Base-by-base conservation (phyloP, 2,329 filamentous ascomycete species). In the Diplodia seriata region DNA sequence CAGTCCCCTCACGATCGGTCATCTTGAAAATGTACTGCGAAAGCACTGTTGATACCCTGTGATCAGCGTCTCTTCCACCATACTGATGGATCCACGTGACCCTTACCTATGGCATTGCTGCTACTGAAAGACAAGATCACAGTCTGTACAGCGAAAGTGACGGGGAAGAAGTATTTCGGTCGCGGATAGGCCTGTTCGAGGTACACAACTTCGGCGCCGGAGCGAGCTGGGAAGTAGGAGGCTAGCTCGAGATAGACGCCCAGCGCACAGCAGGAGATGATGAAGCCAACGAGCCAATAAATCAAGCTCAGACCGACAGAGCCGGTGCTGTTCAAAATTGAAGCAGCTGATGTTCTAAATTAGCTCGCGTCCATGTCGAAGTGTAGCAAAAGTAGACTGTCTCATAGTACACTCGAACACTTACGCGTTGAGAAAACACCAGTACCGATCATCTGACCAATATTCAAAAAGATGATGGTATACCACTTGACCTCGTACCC, bases 171-270 rank as follows among this genome's bases (percentile, higher is more conserved):
- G 73, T 87, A 89, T 66, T 82, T 85, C 0, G 89, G 89, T 1
- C 87, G 82, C 0, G 88, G 88, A 70, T 85, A 91, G 0, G 87
- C 86, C 72, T 91, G 89, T 71, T 91, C 89, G 0, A 91, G 82
- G 71, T 90, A 91, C 0, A 89, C 89, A 0, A 89, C 88, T 72
- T 91, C 87, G 0, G 85, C 84, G 0, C 89, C 89, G 1, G 86
- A 89, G 8, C 89, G 85, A 72, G 85, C 90, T 0, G 89, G 88
- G 68, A 91, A 91, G 70, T 88, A 90, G 0, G 86, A 82, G 0
- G 87, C 84, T 15, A 86, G 85, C 72, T 91, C 89, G 9, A 90
- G 84, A 68, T 90, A 90, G 0, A 89, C 84, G 0, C 82, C 79
- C 3, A 90, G 81, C 1, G 84, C 84, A 2, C 85, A 82, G 0